A percentile compares a stretch with the other conserved stretches of the same genome.
Conservation (phyloP, 2,329 filamentous ascomycete genomes). For the Falciphora oryzae region DNA sequence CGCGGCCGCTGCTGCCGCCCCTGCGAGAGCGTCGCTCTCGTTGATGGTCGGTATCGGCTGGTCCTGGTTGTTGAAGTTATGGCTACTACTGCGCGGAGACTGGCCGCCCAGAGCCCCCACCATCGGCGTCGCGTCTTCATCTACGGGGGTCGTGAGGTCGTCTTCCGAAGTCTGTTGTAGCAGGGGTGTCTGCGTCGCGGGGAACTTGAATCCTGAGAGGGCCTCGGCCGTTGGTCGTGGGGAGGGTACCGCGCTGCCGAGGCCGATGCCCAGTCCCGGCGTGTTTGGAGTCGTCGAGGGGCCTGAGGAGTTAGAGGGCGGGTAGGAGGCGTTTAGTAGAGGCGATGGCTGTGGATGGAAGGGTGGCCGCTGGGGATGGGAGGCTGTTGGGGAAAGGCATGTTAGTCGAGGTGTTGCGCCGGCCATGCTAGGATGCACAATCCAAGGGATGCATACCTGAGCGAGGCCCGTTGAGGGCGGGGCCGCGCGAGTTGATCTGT, state of each 20-base stretch:
- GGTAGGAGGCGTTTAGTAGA: constrained; percentile 49
- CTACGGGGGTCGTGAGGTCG: neutral
- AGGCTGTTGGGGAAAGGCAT: constrained; percentile 22
- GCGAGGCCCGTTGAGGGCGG: constrained; percentile 37
- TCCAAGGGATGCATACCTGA: constrained; percentile 28
- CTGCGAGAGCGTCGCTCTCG: constrained; percentile 33
- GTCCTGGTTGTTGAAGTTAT: constrained; percentile 30
- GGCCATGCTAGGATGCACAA: no score
- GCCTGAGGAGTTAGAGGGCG: constrained; percentile 34
- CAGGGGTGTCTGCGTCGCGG: constrained; percentile 38
- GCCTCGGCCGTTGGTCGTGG: constrained; percentile 35
- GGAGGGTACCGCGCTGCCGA: constrained; percentile 25
- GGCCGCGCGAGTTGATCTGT: constrained; percentile 57
- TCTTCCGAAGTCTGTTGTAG: constrained; percentile 17
- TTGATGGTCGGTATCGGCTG: constrained; percentile 40
- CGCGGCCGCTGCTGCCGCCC: constrained; percentile 51
- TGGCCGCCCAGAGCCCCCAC: neutral
- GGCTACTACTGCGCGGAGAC: neutral
- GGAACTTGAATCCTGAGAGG: constrained; percentile 54
- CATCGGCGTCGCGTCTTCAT: neutral
- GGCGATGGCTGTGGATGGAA: constrained; percentile 42
- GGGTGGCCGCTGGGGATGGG: constrained; percentile 34
- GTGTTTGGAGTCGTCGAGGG: constrained; percentile 41
- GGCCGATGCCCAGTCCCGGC: constrained; percentile 28
- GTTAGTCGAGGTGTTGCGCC: neutral